Conservation (phyloP, 2,329 filamentous ascomycete species). For the Verticillium zaregamsianum region DNA sequence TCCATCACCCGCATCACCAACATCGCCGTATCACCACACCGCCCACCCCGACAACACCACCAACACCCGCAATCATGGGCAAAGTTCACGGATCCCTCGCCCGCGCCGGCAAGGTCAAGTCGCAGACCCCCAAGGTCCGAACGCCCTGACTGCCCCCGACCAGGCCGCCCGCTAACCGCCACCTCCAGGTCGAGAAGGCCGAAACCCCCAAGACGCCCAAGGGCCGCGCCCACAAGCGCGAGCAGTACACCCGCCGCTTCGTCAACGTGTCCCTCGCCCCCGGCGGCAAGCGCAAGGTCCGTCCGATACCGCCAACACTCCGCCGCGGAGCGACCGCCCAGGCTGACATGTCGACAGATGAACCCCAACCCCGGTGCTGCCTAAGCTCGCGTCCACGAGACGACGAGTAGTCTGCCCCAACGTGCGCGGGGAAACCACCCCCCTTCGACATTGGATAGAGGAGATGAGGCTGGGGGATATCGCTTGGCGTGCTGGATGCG, state of each 20-base stretch:
- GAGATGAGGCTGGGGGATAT: not conserved
- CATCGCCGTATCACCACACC: not conserved
- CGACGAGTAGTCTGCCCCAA: not conserved
- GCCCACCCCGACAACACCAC: slow-evolving; percentile 12
- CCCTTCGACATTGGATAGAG: not conserved
- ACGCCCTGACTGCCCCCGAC: slow-evolving; percentile 32
- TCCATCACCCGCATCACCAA: not conserved
- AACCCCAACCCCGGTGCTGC: slow-evolving; percentile 71
- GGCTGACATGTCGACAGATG: slow-evolving; percentile 51
- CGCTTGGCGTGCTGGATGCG: not conserved
- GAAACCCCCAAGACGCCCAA: slow-evolving; percentile 97
- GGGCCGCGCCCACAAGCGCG: slow-evolving; percentile 94
- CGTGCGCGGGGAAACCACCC: not conserved
- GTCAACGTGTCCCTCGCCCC: slow-evolving; percentile 89
- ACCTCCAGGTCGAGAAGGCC: slow-evolving; percentile 68
- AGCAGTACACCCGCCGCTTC: slow-evolving; percentile 94
- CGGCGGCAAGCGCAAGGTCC: slow-evolving; percentile 94
- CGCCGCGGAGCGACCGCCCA: not conserved
- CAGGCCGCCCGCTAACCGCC: not conserved
- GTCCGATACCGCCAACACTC: slow-evolving; percentile 7
- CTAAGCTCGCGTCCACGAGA: not conserved
- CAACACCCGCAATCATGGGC: slow-evolving; percentile 61
- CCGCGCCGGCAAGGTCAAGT: slow-evolving; percentile 97
- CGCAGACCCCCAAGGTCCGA: slow-evolving; percentile 78
- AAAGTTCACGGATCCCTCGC: slow-evolving; percentile 92